Evolutionary conservation across 148 eudicot species (phyloP).

Genomic region (Talinum fruticosum): DNA sequence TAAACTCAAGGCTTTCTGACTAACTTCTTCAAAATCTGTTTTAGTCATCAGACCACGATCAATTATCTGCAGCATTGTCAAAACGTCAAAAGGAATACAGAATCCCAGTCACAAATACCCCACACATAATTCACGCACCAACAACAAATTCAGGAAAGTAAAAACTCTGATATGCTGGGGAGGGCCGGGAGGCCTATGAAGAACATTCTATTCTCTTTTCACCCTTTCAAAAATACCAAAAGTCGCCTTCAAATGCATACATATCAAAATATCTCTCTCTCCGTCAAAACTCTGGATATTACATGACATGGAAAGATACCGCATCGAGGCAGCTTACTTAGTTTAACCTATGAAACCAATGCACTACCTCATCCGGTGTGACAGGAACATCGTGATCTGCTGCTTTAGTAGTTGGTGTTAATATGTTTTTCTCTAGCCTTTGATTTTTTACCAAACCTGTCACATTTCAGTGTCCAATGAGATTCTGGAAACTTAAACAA

Average conservation of each 20-base stretch:
- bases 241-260: too few relatives aligned
- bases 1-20: conserved; percentile 69
- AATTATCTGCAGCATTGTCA: conserved; percentile 54
- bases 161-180: background rate
- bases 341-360: background rate
- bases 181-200: background rate
- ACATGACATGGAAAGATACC: background rate
- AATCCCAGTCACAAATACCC: background rate
- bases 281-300: background rate
- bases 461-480: conserved; percentile 10
- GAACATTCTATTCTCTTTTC: background rate
- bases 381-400: conserved; percentile 97
- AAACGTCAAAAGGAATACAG: background rate
- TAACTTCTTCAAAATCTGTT: conserved; percentile 78
- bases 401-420: conserved; percentile 96
- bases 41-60: conserved; percentile 75
- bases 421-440: conserved; percentile 69
- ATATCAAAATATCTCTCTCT: background rate
- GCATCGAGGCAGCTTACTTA: background rate
- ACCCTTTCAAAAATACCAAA: too few relatives aligned
- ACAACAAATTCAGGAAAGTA: background rate
- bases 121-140: background rate
- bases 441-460: conserved; percentile 86
- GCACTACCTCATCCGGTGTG: conserved; percentile 73
- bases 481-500: background rate